A percentile compares a stretch with the other conserved stretches of the same genome.
Conservation (phyloP, 306 rosid species). For the Casuarina cunninghamiana region DNA sequence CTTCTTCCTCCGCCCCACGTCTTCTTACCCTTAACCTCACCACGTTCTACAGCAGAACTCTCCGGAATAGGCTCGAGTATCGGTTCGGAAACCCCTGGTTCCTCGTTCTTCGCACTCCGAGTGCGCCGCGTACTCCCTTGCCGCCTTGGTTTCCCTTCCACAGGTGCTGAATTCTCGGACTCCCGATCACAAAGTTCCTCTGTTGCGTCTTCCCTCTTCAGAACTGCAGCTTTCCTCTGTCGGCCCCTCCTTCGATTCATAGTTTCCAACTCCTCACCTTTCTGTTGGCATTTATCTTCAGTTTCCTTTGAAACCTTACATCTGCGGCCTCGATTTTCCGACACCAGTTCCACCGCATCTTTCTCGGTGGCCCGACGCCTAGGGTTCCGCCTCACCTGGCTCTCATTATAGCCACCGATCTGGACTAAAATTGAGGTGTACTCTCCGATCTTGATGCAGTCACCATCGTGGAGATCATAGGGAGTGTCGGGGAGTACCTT, state of each 20-base stretch:
- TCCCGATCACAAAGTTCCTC: constrained; percentile 13
- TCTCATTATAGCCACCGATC: constrained; percentile 26
- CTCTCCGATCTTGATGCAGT: constrained; percentile 67
- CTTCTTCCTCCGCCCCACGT: constrained; percentile 23
- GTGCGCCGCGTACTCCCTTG: constrained; percentile 22
- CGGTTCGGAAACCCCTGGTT: constrained; percentile 2
- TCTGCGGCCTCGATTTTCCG: constrained; percentile 16
- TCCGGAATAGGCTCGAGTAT: constrained; percentile 23
- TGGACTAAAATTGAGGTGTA: constrained; percentile 48
- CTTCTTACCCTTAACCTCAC: constrained; percentile 35
- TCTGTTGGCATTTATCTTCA: constrained; percentile 9
- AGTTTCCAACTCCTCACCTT: constrained; percentile 12
- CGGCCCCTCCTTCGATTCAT: constrained; percentile 24
- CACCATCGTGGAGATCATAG: constrained; percentile 42
- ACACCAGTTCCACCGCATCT: not conserved
- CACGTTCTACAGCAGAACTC: constrained; percentile 25
- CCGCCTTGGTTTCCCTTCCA: constrained; percentile 3
- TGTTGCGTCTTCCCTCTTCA: constrained; percentile 18
- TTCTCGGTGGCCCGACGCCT: constrained; percentile 37
- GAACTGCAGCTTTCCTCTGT: constrained; percentile 33
- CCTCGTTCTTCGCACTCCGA: constrained; percentile 32
- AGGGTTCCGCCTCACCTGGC: constrained; percentile 43
- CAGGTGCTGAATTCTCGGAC: constrained; percentile 8
- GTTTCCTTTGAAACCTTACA: constrained; percentile 18
- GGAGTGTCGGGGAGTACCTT: constrained; percentile 39